Conservation (phyloP, 2,329 filamentous ascomycete species). For the Gnomoniopsis smithogilvyi region DNA sequence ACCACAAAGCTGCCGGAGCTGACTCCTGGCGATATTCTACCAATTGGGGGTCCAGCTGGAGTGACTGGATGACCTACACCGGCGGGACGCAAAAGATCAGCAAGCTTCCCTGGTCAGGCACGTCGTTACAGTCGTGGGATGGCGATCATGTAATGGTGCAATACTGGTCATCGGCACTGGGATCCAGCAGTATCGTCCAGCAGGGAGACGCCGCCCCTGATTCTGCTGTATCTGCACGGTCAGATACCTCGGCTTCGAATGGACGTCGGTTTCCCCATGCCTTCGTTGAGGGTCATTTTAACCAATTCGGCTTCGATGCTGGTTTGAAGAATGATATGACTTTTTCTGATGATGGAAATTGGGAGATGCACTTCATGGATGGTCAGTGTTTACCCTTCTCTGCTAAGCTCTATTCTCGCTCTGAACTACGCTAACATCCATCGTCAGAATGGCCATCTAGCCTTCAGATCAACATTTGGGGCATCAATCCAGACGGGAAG, state of each 20-base stretch:
- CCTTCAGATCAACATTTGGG: constrained; percentile 64
- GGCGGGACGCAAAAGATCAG: constrained; percentile 34
- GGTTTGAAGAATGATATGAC: constrained; percentile 53
- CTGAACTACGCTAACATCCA: no score
- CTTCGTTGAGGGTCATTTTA: constrained; percentile 60
- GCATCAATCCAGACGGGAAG: constrained; percentile 59
- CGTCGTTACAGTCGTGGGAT: constrained; percentile 7
- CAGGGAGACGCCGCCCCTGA: constrained; percentile 44
- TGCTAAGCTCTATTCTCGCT: constrained; percentile 30
- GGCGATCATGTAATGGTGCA: constrained; percentile 48
- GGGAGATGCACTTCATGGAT: constrained; percentile 29
- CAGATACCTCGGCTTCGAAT: constrained; percentile 20
- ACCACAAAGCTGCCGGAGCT: constrained; percentile 60
- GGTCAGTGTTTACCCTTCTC: constrained; percentile 55
- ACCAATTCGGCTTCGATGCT: constrained; percentile 61
- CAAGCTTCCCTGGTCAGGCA: constrained; percentile 55
- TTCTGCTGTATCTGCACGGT: not conserved
- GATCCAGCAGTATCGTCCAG: constrained; percentile 58
- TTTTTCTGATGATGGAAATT: constrained; percentile 32
- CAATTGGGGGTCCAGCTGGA: constrained; percentile 59
- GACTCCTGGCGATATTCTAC: constrained; percentile 62
- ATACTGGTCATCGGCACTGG: constrained; percentile 58
- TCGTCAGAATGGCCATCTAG: constrained; percentile 57
- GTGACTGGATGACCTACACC: constrained; percentile 53
- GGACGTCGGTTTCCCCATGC: constrained; percentile 57